These are phyloP conservation scores for Annulohypoxylon truncatum DNA, from an alignment of 2,329 filamentous ascomycete species.

Conservation along the genomic window DNA sequence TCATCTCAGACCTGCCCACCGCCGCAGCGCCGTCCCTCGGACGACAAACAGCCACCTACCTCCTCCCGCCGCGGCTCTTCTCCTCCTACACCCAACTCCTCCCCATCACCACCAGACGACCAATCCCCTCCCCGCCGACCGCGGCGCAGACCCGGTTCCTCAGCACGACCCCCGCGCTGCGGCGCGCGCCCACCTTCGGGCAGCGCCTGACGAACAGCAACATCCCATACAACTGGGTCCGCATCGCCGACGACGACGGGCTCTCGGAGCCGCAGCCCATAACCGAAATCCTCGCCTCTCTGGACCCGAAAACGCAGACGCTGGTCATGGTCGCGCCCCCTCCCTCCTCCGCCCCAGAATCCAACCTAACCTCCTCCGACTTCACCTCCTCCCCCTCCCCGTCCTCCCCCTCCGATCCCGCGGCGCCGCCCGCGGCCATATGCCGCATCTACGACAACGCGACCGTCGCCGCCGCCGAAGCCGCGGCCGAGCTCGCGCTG, in stretches of 20 bases:
- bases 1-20: constrained; percentile 41
- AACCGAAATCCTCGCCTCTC: constrained; percentile 25
- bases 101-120: background rate
- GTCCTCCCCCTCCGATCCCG: no score
- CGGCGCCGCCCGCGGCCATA: constrained; percentile 63
- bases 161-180: constrained; percentile 18
- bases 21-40: constrained; percentile 6
- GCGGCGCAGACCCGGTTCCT: constrained; percentile 8
- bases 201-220: constrained; percentile 58
- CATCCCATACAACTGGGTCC: constrained; percentile 55
- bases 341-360: constrained; percentile 29
- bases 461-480: constrained; percentile 52
- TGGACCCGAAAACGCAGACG: constrained; percentile 37
- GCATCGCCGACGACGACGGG: constrained; percentile 47
- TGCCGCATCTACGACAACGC: constrained; percentile 77
- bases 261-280: constrained; percentile 44
- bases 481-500: constrained; percentile 56
- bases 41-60: constrained; percentile 24
- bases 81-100: constrained; percentile 2
- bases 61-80: constrained; percentile 35
- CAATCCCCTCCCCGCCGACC: background rate
- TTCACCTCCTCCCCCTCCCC: background rate
- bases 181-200: constrained; percentile 20
- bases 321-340: constrained; percentile 49
- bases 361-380: background rate